Base-by-base conservation (phyloP, 768 basidiomycete genomes). In the Fomitopsis serialis region DNA sequence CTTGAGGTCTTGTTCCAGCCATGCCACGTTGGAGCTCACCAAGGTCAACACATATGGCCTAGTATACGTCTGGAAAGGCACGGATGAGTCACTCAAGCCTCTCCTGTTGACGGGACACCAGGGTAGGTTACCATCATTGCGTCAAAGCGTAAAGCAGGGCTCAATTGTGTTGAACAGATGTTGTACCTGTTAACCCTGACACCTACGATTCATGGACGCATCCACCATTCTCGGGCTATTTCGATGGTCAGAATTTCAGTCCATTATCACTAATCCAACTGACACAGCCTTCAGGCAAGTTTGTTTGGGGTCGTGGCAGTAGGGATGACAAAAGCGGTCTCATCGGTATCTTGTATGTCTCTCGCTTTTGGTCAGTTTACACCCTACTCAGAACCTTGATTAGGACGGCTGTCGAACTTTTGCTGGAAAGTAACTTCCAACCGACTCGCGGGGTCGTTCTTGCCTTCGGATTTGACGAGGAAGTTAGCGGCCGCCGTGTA, bases 41-140 rank as follows among this genome's bases (percentile, higher is more conserved):
- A 74, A 76, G 56, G 77, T 87, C 53, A 83, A 83, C 58, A 83
- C 78, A 0, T 83, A 78, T 45, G 84, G 79, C 0, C 70, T 85
- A n/a, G 67, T 86, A 2, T 83, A 79, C 61, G 74, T 75, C 21
- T 85, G 82, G 82, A 67, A 75, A 45, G 84, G 84, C 13, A 71
- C 72, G 19, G 71, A 80, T 45, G 50, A 69, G 11, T 61, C 66
- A 11, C 65, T 79, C 45, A 84, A 84, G 62, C 86, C 83, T 0
- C 55, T 84, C 1, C 68, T 86, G 11, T 67, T 80, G 23, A 65
- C 74, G 13, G 78, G 75, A 13, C 80, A 82, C 58, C 79, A 81
- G 67, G 80, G 78, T 74, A 19, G 15, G 59, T 42, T 8, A 2
- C 22, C 23, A 10, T 21, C 8, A 10, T 24, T 5, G 13, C 17